Conservation (phyloP, 2,329 filamentous ascomycete genomes). For the Zymoseptoria tritici region DNA sequence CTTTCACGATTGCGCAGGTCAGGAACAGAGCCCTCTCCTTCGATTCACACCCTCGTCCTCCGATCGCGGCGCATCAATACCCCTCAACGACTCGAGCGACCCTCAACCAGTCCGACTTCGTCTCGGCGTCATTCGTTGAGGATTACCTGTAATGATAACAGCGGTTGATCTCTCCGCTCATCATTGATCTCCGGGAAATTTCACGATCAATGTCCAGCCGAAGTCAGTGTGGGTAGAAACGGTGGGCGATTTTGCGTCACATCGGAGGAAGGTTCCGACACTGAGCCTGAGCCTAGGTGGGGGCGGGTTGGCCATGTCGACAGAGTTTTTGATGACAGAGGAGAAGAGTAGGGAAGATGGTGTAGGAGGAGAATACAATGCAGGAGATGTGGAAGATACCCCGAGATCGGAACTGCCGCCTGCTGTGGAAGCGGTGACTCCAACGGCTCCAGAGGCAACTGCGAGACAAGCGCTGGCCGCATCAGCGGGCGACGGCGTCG, state of each 20-base stretch:
- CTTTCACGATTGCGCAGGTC: neutral
- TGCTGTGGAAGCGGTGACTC: conserved; percentile 18
- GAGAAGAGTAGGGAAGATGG: conserved; percentile 9
- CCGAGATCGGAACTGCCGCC: conserved; percentile 36
- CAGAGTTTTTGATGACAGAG: conserved; percentile 9
- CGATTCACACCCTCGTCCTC: neutral
- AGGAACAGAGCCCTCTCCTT: neutral
- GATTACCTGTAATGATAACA: neutral
- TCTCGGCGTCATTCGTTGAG: neutral
- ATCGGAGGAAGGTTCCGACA: conserved; percentile 2
- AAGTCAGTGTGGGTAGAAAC: conserved; percentile 25
- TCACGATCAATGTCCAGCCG: conserved; percentile 24
- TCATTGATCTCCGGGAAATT: neutral
- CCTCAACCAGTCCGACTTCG: neutral
- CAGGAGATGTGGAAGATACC: conserved; percentile 32
- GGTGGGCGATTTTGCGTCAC: conserved; percentile 1
- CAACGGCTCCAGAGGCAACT: conserved; percentile 10
- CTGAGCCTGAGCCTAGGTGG: neutral
- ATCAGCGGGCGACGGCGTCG: neutral
- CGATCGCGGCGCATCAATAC: neutral
- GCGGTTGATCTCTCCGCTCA: neutral
- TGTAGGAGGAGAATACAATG: conserved; percentile 1
- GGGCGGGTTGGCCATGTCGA: conserved; percentile 15
- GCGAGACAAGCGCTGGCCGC: conserved; percentile 2
- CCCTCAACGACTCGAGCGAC: neutral